Conservation (phyloP, 2,329 filamentous ascomycete genomes). For the Samsoniella hepiali region DNA sequence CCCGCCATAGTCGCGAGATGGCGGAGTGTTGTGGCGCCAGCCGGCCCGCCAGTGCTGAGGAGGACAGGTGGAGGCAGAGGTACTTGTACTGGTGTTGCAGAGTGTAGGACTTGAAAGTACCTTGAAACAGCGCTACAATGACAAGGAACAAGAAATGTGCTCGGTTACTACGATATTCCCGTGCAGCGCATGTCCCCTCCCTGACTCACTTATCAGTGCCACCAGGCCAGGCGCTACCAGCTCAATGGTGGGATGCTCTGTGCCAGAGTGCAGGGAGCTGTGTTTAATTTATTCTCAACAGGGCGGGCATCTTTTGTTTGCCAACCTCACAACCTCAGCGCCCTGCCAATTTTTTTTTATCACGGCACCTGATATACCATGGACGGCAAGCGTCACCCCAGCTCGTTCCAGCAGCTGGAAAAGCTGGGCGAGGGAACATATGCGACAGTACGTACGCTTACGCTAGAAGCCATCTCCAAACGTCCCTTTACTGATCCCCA, state of each 20-base stretch:
- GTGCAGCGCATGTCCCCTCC: slow-evolving; percentile 16
- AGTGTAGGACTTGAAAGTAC: neutral
- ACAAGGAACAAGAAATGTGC: neutral
- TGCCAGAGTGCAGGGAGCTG: neutral
- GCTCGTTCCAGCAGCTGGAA: slow-evolving; percentile 98
- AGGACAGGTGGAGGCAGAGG: neutral
- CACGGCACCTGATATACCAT: slow-evolving; percentile 45
- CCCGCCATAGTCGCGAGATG: slow-evolving; percentile 14
- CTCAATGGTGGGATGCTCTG: slow-evolving; percentile 11
- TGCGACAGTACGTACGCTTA: slow-evolving; percentile 69
- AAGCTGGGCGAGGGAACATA: slow-evolving; percentile 98
- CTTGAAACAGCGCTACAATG: neutral
- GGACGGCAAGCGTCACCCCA: slow-evolving; percentile 90
- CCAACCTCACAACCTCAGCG: neutral
- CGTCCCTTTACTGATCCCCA: slow-evolving; percentile 8
- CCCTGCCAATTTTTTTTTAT: neutral
- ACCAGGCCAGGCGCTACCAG: slow-evolving; percentile 1
- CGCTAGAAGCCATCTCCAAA: neutral
- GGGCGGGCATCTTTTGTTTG: neutral
- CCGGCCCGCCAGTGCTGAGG: neutral
- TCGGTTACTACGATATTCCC: slow-evolving; percentile 18
- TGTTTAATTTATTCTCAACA: slow-evolving; percentile 9
- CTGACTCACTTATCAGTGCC: slow-evolving; percentile 11
- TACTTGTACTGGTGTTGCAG: neutral
- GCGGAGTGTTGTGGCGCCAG: slow-evolving; percentile 14